Percentiles rank a stretch among this genome's conserved stretches.
These are phyloP conservation scores for Aplosporella prunicola DNA, from an alignment of 2,329 filamentous ascomycete species.

Conservation along the genomic window DNA sequence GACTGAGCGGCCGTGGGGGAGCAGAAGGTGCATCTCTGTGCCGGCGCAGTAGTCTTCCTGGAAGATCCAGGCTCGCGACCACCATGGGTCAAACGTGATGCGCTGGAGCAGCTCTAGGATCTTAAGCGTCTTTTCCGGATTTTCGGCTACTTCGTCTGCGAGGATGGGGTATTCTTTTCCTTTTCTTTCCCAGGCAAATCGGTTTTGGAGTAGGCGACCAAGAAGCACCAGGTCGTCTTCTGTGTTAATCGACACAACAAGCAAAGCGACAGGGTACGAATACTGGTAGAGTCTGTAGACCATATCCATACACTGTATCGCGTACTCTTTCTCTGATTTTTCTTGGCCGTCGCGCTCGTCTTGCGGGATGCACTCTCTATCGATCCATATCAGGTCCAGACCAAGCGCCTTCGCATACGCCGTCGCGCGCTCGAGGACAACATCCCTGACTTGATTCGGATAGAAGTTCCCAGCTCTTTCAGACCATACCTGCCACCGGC, in stretches of 20 bases:
- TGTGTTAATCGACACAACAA: constrained; percentile 2
- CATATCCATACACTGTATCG: constrained; percentile 12
- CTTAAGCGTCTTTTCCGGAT: constrained; percentile 1
- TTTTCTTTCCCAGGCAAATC: no score
- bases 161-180: no score
- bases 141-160: no score
- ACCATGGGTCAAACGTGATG: constrained; percentile 12
- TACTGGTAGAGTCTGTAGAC: constrained; percentile 9
- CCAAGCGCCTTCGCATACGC: constrained; percentile 1
- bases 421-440: constrained; percentile 9
- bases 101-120: constrained; percentile 3
- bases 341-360: background rate
- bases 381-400: constrained; percentile 9
- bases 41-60: constrained; percentile 13
- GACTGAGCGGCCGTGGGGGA: background rate
- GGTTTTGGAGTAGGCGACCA: no score
- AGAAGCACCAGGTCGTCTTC: constrained; percentile 4
- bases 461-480: no score
- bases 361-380: constrained; percentile 11
- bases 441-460: constrained; percentile 9
- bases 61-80: constrained; percentile 13
- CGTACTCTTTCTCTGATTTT: constrained; percentile 4
- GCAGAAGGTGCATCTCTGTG: constrained; percentile 8
- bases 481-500: no score
- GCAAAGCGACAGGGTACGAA: constrained; percentile 10